A percentile compares a stretch with the other conserved stretches of the same genome.
Conservation (phyloP, 2,329 filamentous ascomycete genomes). For the Phialemonium atrogriseum region DNA sequence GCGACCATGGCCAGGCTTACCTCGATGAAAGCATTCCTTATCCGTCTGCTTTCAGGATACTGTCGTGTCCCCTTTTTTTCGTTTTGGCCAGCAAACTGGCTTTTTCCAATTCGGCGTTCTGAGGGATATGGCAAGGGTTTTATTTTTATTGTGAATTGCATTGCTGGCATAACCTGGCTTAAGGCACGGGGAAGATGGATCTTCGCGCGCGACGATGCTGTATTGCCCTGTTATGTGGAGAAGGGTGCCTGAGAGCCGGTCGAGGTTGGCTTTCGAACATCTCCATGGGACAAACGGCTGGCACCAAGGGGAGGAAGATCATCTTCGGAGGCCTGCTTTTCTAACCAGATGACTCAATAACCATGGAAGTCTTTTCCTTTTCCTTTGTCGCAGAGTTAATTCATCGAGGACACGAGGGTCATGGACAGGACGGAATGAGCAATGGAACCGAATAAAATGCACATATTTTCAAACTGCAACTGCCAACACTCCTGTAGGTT, state of each 20-base stretch:
- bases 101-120: slow-evolving; percentile 11
- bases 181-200: too few relatives aligned
- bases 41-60: slow-evolving; percentile 16
- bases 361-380: slow-evolving; percentile 1
- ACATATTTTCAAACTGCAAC: not conserved
- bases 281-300: too few relatives aligned
- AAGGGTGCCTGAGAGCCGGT: too few relatives aligned
- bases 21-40: slow-evolving; percentile 13
- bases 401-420: slow-evolving; percentile 3
- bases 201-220: too few relatives aligned
- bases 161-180: too few relatives aligned
- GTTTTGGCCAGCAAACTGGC: slow-evolving; percentile 8
- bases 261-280: too few relatives aligned
- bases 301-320: not conserved
- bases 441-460: slow-evolving; percentile 1
- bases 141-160: too few relatives aligned
- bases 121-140: slow-evolving; percentile 3
- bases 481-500: not conserved
- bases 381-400: slow-evolving; percentile 5
- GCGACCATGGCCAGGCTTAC: too few relatives aligned
- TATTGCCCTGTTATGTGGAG: too few relatives aligned
- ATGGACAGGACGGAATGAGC: not conserved
- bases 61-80: slow-evolving; percentile 6
- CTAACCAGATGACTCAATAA: not conserved
- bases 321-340: not conserved